Conservation (phyloP, 352 stramenopile species). For the Pythium sukuiense region DNA sequence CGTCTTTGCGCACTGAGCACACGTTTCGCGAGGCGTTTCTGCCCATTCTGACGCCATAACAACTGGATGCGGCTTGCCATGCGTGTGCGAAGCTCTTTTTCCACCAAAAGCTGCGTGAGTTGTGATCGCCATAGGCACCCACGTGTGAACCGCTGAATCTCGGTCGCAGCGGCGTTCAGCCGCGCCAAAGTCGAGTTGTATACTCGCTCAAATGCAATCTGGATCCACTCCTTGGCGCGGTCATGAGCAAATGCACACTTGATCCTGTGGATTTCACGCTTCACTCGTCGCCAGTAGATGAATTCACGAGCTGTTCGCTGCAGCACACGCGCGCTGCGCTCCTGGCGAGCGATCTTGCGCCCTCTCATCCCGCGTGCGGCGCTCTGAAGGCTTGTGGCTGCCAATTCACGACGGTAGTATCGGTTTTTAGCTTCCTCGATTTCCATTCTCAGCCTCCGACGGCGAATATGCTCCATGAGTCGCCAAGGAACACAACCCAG, state of each 20-base stretch:
- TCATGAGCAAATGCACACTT: conserved; percentile 30
- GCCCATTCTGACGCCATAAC: conserved; percentile 56
- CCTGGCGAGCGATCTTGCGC: conserved; percentile 33
- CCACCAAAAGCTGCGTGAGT: conserved; percentile 39
- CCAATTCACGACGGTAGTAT: conserved; percentile 32
- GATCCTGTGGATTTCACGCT: conserved; percentile 38
- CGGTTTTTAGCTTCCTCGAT: conserved; percentile 13
- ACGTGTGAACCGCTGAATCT: conserved; percentile 58
- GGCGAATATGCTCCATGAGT: conserved; percentile 46
- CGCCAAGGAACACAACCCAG: conserved; percentile 48
- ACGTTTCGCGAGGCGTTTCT: conserved; percentile 45
- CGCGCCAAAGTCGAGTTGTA: conserved; percentile 32
- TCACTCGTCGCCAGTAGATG: conserved; percentile 41
- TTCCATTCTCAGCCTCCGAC: conserved; percentile 20
- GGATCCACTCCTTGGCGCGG: conserved; percentile 29
- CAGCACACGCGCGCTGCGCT: conserved; percentile 49
- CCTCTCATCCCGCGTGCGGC: conserved; percentile 48
- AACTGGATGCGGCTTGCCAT: conserved; percentile 68
- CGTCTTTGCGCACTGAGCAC: conserved; percentile 53
- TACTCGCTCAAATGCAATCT: conserved; percentile 24
- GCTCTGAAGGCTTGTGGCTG: conserved; percentile 53
- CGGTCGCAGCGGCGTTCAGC: conserved; percentile 44
- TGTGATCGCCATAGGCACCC: conserved; percentile 38
- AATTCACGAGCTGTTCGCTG: conserved; percentile 42
- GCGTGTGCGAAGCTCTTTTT: conserved; percentile 34